Conservation (phyloP, 768 basidiomycete genomes). For the Tulasnella calospora region DNA sequence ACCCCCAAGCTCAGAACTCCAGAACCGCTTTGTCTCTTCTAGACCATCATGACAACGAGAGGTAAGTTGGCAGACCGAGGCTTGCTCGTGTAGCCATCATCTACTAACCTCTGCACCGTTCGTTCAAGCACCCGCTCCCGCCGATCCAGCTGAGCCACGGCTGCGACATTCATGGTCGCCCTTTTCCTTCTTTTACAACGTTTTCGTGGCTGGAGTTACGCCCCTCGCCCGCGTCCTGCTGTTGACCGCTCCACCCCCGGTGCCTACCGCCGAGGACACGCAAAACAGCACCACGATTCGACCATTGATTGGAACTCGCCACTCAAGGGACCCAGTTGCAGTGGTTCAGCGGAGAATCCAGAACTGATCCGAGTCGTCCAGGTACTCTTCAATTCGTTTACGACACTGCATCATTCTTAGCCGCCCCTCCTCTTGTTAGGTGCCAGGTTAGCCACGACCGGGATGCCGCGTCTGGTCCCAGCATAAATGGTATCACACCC, state of each 20-base stretch:
- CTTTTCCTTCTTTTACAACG: neutral
- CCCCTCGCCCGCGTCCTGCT: neutral
- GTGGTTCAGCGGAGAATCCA: neutral
- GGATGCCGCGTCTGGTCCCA: neutral
- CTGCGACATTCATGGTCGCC: neutral
- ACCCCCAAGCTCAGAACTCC: too few species aligned
- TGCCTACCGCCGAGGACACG: too few species aligned
- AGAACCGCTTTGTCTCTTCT: too few species aligned
- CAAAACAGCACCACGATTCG: neutral
- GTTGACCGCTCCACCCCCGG: too few species aligned
- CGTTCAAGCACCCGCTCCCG: too few species aligned
- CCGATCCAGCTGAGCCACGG: too few species aligned
- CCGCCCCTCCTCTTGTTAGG: too few species aligned
- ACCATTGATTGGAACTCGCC: neutral
- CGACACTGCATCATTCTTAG: neutral
- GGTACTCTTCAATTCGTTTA: neutral
- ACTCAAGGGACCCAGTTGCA: neutral
- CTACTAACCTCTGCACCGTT: too few species aligned
- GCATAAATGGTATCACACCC: neutral
- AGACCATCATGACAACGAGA: too few species aligned
- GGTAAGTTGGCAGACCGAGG: too few species aligned
- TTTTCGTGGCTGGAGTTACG: neutral
- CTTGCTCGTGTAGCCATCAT: too few species aligned
- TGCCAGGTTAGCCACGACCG: neutral
- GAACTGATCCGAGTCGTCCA: neutral